A percentile compares a stretch with the other conserved stretches of the same genome.
These are phyloP conservation scores for Phenoliferia sp. DNA, from an alignment of 1,284 basidiomycete species.

Conservation along the genomic window DNA sequence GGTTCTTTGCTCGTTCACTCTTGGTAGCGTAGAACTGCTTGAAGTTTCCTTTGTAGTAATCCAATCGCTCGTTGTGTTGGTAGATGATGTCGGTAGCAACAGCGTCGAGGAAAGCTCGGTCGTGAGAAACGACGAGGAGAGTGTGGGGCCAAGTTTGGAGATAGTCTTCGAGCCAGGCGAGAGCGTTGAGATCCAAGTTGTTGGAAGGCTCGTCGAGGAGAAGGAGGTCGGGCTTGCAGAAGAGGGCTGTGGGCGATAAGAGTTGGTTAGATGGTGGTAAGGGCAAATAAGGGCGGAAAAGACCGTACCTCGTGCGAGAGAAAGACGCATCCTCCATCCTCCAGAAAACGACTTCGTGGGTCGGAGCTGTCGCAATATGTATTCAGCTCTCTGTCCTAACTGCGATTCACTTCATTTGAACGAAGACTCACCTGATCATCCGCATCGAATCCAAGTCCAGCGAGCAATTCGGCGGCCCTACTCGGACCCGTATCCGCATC, in stretches of 20 bases:
- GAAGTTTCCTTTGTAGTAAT: constrained; percentile 87
- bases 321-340: constrained; percentile 70
- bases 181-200: constrained; percentile 65
- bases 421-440: constrained; percentile 64
- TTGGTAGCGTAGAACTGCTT: constrained; percentile 98
- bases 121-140: constrained; percentile 94
- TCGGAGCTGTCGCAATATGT: constrained; percentile 10
- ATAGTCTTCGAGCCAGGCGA: constrained; percentile 70
- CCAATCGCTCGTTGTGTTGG: constrained; percentile 88
- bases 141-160: constrained; percentile 94
- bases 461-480: constrained; percentile 80
- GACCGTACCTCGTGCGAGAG: constrained; percentile 51
- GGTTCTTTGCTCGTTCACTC: constrained; percentile 84
- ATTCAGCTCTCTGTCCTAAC: constrained; percentile 11
- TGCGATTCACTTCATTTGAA: constrained; percentile 5
- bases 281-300: too few species aligned
- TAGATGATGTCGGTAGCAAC: constrained; percentile 66
- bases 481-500: constrained; percentile 96
- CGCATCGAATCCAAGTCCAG: constrained; percentile 88
- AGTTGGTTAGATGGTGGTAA: neutral
- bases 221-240: constrained; percentile 73
- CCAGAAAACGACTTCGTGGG: constrained; percentile 78
- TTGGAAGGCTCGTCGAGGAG: constrained; percentile 97
- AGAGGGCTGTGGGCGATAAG: constrained; percentile 63
- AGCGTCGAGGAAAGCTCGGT: constrained; percentile 95